Conservation (phyloP, 2,329 filamentous ascomycete species). For the Cladosporium sp. region DNA sequence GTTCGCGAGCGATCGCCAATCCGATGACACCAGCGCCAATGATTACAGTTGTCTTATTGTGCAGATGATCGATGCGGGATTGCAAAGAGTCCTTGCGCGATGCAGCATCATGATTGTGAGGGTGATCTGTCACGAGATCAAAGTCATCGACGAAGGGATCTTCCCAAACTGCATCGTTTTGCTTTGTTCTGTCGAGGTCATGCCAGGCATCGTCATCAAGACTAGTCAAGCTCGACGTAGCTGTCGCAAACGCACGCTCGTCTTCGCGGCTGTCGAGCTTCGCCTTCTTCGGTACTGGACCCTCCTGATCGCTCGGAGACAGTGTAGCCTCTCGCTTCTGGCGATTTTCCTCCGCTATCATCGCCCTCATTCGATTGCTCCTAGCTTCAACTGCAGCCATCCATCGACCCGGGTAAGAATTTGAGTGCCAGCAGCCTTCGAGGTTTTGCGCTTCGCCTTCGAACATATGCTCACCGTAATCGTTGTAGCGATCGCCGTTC, state of each 20-base stretch:
- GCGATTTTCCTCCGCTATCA: background rate
- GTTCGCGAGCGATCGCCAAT: conserved; percentile 21
- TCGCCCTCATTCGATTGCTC: background rate
- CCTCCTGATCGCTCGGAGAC: background rate
- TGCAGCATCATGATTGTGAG: background rate
- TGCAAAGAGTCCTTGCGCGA: background rate
- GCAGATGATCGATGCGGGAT: background rate
- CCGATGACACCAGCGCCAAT: conserved; percentile 23
- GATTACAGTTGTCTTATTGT: conserved; percentile 16
- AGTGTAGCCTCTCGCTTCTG: background rate
- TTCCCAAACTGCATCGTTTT: background rate
- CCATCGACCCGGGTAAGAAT: conserved; percentile 7
- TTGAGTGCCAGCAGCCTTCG: conserved; percentile 16
- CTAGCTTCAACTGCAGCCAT: background rate
- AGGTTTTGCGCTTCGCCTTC: conserved; percentile 12
- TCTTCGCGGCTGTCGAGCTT: background rate
- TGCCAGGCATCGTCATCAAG: no score
- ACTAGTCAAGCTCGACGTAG: background rate
- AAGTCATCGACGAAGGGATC: background rate
- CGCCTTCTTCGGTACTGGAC: background rate
- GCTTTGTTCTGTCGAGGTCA: background rate
- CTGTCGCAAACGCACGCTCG: conserved; percentile 3
- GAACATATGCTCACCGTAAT: conserved; percentile 12
- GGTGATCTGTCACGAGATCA: background rate
- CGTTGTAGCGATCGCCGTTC: conserved; percentile 14